Conservation (phyloP, 495 filamentous ascomycete species). For the Mycothermus thermophilus region DNA sequence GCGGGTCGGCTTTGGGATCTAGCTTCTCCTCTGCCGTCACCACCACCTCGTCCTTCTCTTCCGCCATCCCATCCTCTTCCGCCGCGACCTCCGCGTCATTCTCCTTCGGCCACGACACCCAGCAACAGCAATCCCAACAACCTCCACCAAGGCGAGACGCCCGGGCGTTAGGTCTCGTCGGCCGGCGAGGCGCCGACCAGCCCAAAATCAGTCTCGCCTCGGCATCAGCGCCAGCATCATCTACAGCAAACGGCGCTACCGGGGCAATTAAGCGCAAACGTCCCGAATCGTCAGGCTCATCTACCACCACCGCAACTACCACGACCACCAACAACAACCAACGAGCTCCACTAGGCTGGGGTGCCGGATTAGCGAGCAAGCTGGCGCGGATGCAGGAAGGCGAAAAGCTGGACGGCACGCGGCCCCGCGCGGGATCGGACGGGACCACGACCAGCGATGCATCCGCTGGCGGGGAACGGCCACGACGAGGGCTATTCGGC, state of each 20-base stretch:
- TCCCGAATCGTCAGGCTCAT: slow-evolving; percentile 24
- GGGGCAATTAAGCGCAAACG: slow-evolving; percentile 57
- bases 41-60: slow-evolving; percentile 2
- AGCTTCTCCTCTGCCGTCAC: slow-evolving; percentile 7
- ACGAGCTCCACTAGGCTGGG: slow-evolving; percentile 32
- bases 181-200: slow-evolving; percentile 35
- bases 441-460: background rate
- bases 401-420: slow-evolving; percentile 23
- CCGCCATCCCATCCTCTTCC: slow-evolving; percentile 1
- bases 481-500: slow-evolving; percentile 1
- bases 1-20: slow-evolving; percentile 1
- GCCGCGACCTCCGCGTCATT: slow-evolving; percentile 6
- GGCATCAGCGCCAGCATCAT: slow-evolving; percentile 1
- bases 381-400: slow-evolving; percentile 42
- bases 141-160: slow-evolving; percentile 25
- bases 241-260: slow-evolving; percentile 30
- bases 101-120: slow-evolving; percentile 1
- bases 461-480: no score
- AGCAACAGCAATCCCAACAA: background rate
- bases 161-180: slow-evolving; percentile 41
- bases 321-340: slow-evolving; percentile 1
- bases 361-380: slow-evolving; percentile 30
- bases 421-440: no score
- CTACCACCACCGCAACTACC: slow-evolving; percentile 10
- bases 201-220: slow-evolving; percentile 53